Evolutionary conservation across 306 rosid genomes (phyloP).

Genomic region (Canavalia gladiata): DNA sequence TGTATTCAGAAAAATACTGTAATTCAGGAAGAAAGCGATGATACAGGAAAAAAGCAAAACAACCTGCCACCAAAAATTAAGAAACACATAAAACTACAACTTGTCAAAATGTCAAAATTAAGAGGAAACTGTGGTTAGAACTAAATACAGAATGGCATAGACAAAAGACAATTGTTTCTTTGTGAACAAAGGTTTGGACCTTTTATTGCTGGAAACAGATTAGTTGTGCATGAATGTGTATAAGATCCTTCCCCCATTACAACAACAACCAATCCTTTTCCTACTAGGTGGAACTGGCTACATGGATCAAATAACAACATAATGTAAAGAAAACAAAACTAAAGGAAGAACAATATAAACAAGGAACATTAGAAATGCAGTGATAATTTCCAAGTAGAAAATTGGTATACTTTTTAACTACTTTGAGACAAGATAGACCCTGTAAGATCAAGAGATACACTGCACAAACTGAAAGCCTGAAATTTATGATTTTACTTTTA

Average conservation of each 20-base stretch:
- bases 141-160: constrained; percentile 9
- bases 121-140: not conserved
- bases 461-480: not conserved
- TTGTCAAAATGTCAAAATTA: constrained; percentile 23
- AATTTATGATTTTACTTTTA: not conserved
- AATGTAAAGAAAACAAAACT: not conserved
- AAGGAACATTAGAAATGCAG: not conserved
- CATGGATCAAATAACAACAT: too few species aligned
- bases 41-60: constrained; percentile 78
- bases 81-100: constrained; percentile 16
- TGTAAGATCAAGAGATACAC: constrained; percentile 12
- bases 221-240: not conserved
- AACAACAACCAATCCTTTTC: not conserved
- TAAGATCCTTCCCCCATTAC: not conserved
- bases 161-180: constrained; percentile 7
- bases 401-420: not conserved
- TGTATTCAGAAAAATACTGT: constrained; percentile 83
- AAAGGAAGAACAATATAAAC: not conserved
- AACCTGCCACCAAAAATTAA: constrained; percentile 55
- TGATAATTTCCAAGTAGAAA: constrained; percentile 10
- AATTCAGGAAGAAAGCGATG: constrained; percentile 87
- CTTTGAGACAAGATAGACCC: not conserved
- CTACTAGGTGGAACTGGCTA: too few species aligned
- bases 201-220: constrained; percentile 2
- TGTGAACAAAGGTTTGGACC: not conserved